Base-by-base conservation (phyloP, 73 alveolate genomes). In the Urostyla sp. region DNA sequence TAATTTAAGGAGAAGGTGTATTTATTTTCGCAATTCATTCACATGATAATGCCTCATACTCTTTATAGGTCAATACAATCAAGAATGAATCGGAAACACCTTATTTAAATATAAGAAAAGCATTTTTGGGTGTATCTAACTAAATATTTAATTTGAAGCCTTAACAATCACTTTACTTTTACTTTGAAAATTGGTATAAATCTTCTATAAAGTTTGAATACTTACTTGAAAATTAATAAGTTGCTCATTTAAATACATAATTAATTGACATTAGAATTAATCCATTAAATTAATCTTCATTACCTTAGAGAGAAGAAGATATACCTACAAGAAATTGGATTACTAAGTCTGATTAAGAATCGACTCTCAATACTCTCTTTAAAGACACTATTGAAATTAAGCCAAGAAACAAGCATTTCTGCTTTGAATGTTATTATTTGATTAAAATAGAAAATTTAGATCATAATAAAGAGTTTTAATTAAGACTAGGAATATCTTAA, bases 141-240 rank as follows among this genome's bases (percentile, higher is more conserved):
- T 37, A 63, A 5, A 31, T 43, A 6, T 8, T 63, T 13, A 46
- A 37, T 13, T 40, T 63, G 7, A 20, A 63, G 23, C 40, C 55
- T 3, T 11, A 16, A 27, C 63, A 69, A 69, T 13, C 55, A 23
- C 44, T 24, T 15, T 69, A 27, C 20, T 48, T 69, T 37, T 69
- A 69, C 38, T 69, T 69, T 69, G 83, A 69, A 48, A 69, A 69
- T 49, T 69, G 83, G 83, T 27, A 28, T 23, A 69, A 69, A 46
- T 56, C 83, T 24, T 24, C 83, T 2, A 2, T 69, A 3, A 44
- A 20, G 1, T 3, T 69, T 2, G 13, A 69, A 32, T 69, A n/a
- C 69, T 23, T 40, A 10, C 52, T 69, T 50, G 28, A 40, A 21
- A 46, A 57, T 10, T 21, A 38, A 2, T 38, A 40, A 63, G 20